Conservation (phyloP, 1,284 basidiomycete species). For the Coniferiporia sulphurascens region DNA sequence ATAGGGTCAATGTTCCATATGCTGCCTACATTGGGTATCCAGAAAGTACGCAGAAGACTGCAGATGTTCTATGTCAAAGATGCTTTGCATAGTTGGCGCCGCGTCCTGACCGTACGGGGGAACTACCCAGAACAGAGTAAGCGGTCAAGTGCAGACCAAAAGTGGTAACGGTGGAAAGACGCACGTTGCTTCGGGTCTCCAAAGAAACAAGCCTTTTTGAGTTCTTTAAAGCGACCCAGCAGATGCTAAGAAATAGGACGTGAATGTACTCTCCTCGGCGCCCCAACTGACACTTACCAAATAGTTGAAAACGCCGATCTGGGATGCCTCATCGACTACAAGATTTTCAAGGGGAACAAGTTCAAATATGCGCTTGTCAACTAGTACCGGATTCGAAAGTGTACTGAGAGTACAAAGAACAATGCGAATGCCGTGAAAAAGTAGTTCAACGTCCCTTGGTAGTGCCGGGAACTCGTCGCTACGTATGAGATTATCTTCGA, state of each 20-base stretch:
- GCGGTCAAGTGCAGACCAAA: background rate
- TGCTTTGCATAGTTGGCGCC: constrained; percentile 35
- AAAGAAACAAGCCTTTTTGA: constrained; percentile 39
- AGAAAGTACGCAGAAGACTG: constrained; percentile 32
- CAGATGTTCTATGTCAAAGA: constrained; percentile 45
- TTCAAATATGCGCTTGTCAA: constrained; percentile 29
- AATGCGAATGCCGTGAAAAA: constrained; percentile 28
- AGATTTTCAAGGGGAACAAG: constrained; percentile 35
- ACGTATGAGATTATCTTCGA: constrained; percentile 32
- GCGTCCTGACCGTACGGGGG: constrained; percentile 42
- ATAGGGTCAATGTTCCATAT: background rate
- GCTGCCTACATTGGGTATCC: constrained; percentile 39
- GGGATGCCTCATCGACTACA: constrained; percentile 46
- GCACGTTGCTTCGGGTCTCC: constrained; percentile 45
- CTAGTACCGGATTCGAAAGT: constrained; percentile 37
- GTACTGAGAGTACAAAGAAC: constrained; percentile 41
- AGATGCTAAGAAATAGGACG: constrained; percentile 28
- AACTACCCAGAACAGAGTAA: constrained; percentile 2
- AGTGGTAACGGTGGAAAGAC: constrained; percentile 10
- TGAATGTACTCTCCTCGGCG: constrained; percentile 4
- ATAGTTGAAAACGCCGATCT: constrained; percentile 42
- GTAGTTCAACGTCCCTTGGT: constrained; percentile 19
- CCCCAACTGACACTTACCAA: constrained; percentile 27
- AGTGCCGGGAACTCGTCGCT: constrained; percentile 32
- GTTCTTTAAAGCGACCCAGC: constrained; percentile 30